phyloP scores from a whole-genome alignment of 495 filamentous ascomycete genomes.

The Aspergillus cavernicola region DNA sequence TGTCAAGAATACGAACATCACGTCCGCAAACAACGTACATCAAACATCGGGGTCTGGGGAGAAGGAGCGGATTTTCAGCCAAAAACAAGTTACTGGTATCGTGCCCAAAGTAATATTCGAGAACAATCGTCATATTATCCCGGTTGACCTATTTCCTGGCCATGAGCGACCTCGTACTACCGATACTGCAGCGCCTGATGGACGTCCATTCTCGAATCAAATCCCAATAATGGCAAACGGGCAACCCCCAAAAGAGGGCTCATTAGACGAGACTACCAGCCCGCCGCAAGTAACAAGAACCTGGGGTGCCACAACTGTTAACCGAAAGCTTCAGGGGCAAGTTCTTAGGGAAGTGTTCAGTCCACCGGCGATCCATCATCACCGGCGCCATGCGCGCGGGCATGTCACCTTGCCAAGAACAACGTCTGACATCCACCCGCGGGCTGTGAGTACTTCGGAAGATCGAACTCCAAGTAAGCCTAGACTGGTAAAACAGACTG shows the following conservation, averaged over 20 bases:
- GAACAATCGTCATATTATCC: constrained; percentile 94
- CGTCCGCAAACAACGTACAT: constrained; percentile 11
- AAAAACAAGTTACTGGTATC: constrained; percentile 60
- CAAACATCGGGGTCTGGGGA: constrained; percentile 29
- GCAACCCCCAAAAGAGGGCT: not conserved
- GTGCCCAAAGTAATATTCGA: constrained; percentile 92
- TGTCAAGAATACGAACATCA: constrained; percentile 18
- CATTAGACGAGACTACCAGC: constrained; percentile 4
- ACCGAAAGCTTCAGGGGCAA: constrained; percentile 81
- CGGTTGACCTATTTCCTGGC: constrained; percentile 65
- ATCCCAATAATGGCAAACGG: constrained; percentile 13
- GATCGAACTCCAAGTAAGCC: constrained; percentile 27
- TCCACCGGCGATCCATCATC: constrained; percentile 71
- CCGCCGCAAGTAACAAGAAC: constrained; percentile 30
- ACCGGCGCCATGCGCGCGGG: constrained; percentile 58
- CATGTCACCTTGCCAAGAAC: constrained; percentile 52
- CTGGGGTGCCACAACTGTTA: constrained; percentile 96
- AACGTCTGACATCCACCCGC: constrained; percentile 33
- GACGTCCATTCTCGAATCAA: constrained; percentile 19
- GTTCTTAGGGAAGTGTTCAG: constrained; percentile 93
- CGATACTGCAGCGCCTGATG: constrained; percentile 19
- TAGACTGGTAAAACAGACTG: constrained; percentile 13
- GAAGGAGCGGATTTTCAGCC: constrained; percentile 70
- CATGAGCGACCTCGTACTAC: constrained; percentile 30
- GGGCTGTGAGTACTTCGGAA: constrained; percentile 32